Conservation (phyloP, 2,329 filamentous ascomycete species). For the Zymoseptoria pseudotritici region DNA sequence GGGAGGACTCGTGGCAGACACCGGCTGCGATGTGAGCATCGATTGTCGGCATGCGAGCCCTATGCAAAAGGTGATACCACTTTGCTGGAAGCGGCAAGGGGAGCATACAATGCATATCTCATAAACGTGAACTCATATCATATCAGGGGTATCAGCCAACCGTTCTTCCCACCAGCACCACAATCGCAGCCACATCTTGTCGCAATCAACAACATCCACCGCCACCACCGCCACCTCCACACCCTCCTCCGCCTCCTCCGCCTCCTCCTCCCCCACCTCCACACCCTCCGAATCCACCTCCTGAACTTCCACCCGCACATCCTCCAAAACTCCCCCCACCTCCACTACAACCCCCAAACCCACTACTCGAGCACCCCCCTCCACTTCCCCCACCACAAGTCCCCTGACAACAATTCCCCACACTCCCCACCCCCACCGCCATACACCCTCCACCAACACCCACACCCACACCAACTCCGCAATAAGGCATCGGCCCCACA, state of each 20-base stretch:
- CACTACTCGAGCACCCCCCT: slow-evolving; percentile 34
- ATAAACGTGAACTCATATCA: no score
- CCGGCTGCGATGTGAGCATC: no score
- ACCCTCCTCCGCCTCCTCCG: slow-evolving; percentile 13
- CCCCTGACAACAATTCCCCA: slow-evolving; percentile 43
- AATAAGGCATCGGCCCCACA: slow-evolving; percentile 34
- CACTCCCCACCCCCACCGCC: slow-evolving; percentile 32
- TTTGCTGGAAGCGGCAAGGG: no score
- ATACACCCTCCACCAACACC: slow-evolving; percentile 39
- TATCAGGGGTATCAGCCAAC: not conserved
- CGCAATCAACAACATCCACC: slow-evolving; percentile 1
- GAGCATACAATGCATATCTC: no score
- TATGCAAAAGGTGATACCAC: no score
- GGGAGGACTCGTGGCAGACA: no score
- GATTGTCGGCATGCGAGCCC: no score
- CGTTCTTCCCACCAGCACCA: not conserved
- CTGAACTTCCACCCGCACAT: slow-evolving; percentile 34
- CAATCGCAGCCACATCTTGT: not conserved
- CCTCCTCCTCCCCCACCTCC: slow-evolving; percentile 10
- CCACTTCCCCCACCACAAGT: slow-evolving; percentile 34
- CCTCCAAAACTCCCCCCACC: slow-evolving; percentile 34
- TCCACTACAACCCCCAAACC: slow-evolving; percentile 39
- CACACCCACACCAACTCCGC: slow-evolving; percentile 33
- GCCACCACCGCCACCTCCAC: slow-evolving; percentile 7
- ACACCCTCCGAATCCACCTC: slow-evolving; percentile 38